Evolutionary conservation across 2,329 filamentous ascomycete species (phyloP).

Genomic region (Aureobasidium lini): DNA sequence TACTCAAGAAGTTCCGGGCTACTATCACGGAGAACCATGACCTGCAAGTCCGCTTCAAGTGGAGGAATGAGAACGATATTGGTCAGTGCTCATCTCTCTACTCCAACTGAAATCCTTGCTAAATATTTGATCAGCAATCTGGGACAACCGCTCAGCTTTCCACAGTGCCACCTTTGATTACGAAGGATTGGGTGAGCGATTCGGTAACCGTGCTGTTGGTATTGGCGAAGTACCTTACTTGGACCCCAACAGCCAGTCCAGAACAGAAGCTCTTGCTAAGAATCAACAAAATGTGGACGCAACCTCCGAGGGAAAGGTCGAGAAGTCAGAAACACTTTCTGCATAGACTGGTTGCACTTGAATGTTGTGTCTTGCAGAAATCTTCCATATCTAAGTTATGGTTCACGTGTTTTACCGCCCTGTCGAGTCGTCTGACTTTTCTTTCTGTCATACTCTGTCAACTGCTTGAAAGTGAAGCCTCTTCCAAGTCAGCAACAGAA

Average conservation of each 20-base stretch:
- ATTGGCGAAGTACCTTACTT: conserved; percentile 50
- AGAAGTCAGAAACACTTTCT: not conserved
- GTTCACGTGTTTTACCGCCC: too few species aligned
- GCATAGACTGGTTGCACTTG: not conserved
- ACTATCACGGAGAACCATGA: conserved; percentile 44
- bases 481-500: too few species aligned
- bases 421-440: too few species aligned
- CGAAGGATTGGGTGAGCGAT: conserved; percentile 43
- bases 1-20: conserved; percentile 36
- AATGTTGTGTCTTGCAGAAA: too few species aligned
- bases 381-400: too few species aligned
- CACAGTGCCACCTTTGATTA: conserved; percentile 60
- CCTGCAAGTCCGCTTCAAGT: conserved; percentile 43
- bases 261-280: conserved; percentile 33
- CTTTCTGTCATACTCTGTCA: too few species aligned
- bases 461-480: too few species aligned
- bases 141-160: conserved; percentile 57
- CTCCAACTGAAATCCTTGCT: conserved; percentile 15
- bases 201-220: conserved; percentile 47
- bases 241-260: conserved; percentile 43
- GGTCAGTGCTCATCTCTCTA: conserved; percentile 21
- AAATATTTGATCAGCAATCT: conserved; percentile 41
- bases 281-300: not conserved
- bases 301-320: not conserved
- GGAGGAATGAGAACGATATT: conserved; percentile 43